These are phyloP conservation scores for Solanum gracilifrons DNA, from an alignment of 257 asterid species.

Conservation along the genomic window DNA sequence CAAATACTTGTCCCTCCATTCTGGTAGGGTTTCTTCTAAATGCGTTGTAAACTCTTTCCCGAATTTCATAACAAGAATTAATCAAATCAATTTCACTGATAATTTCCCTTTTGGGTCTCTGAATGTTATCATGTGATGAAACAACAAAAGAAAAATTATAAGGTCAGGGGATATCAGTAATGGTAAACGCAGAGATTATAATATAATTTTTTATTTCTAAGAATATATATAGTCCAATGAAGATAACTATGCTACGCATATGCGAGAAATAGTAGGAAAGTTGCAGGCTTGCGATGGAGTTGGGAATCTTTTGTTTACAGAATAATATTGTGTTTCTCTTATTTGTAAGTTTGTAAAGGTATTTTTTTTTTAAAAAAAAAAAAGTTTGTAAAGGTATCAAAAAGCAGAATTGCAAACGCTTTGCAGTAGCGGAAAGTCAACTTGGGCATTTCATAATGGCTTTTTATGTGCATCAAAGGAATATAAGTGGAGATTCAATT, in stretches of 20 bases:
- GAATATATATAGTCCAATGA: neutral
- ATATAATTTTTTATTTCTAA: neutral
- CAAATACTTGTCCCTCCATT: slow-evolving; percentile 83
- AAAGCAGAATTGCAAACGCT: neutral
- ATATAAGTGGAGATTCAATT: neutral
- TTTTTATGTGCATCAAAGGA: neutral
- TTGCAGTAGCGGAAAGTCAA: neutral
- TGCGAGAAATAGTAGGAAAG: neutral
- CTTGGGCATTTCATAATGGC: neutral
- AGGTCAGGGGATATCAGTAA: neutral
- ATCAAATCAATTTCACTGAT: neutral
- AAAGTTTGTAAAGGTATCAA: neutral
- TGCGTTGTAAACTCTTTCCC: slow-evolving; percentile 70
- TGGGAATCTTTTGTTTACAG: neutral
- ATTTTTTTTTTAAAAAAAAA: no score
- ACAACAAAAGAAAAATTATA: neutral
- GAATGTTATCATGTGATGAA: neutral
- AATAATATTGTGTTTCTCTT: neutral
- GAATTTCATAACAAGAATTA: slow-evolving; percentile 48
- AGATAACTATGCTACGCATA: neutral
- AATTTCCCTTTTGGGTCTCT: neutral
- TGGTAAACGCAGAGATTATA: neutral
- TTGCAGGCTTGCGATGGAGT: neutral
- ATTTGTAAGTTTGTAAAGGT: no score
- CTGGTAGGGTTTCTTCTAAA: slow-evolving; percentile 76